A percentile compares a stretch with the other conserved stretches of the same genome.
Conservation (phyloP, 1,139 yeast genomes). For the Saccharomyces hybrid region DNA sequence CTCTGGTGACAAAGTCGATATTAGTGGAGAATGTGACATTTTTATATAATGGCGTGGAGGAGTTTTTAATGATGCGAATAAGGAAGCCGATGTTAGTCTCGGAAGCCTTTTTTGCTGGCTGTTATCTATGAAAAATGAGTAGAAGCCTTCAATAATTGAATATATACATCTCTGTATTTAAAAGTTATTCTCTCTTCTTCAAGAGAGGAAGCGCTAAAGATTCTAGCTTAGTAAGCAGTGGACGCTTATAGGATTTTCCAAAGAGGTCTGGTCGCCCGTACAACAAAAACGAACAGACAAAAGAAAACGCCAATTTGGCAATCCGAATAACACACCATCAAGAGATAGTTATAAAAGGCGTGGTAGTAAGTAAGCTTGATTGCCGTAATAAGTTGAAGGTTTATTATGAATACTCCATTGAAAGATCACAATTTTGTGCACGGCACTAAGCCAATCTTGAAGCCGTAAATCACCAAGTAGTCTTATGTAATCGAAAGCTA, state of each 20-base stretch:
- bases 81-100: too few relatives aligned
- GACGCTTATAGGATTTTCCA: not conserved
- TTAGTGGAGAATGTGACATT: not conserved
- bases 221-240: not conserved
- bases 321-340: not conserved
- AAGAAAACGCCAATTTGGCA: not conserved
- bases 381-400: not conserved
- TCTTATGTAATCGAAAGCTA: not conserved
- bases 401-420: too few relatives aligned
- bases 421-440: too few relatives aligned
- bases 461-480: too few relatives aligned
- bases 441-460: too few relatives aligned
- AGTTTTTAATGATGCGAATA: not conserved
- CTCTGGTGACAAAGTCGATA: constrained; percentile 6
- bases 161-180: too few relatives aligned
- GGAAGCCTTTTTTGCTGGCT: not conserved
- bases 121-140: not conserved
- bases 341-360: not conserved
- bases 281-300: not conserved
- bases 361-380: not conserved
- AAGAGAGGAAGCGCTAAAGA: not conserved
- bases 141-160: too few relatives aligned
- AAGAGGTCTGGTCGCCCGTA: not conserved
- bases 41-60: not conserved
- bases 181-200: not conserved